Evolutionary conservation across 305 asterid species (phyloP).

Genomic region (Fraxinus velutina): DNA sequence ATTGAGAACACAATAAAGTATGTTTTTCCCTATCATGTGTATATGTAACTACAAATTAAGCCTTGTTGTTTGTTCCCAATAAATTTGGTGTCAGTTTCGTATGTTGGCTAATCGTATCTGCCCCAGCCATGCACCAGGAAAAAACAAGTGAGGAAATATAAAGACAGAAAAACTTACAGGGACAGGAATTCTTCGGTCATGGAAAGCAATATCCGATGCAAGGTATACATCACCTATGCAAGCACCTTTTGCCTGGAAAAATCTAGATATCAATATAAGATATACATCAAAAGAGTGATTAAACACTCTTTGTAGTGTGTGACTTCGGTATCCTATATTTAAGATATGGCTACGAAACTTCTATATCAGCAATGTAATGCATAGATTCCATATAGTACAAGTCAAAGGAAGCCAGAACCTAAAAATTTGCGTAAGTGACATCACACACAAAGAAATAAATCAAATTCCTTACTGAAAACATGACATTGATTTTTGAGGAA

Average conservation of each 20-base stretch:
- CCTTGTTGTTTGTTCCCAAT: not conserved
- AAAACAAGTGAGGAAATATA: constrained; percentile 7
- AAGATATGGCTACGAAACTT: not conserved
- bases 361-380: not conserved
- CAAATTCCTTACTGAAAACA: not conserved
- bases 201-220: constrained; percentile 82
- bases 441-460: not conserved
- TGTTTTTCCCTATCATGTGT: not conserved
- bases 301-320: not conserved
- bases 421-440: not conserved
- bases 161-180: constrained; percentile 53
- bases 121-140: not conserved
- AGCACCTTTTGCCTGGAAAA: constrained; percentile 88
- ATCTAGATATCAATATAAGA: constrained; percentile 17
- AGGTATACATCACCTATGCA: constrained; percentile 82
- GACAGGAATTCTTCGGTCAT: constrained; percentile 91
- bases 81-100: not conserved
- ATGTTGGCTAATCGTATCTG: not conserved
- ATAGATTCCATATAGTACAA: not conserved
- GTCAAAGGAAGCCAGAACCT: not conserved
- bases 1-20: not conserved
- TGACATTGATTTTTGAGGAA: not conserved
- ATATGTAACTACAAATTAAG: not conserved
- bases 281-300: not conserved
- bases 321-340: not conserved